Base-by-base conservation (phyloP, 2,329 filamentous ascomycete species). In the Cercospora zeina region DNA sequence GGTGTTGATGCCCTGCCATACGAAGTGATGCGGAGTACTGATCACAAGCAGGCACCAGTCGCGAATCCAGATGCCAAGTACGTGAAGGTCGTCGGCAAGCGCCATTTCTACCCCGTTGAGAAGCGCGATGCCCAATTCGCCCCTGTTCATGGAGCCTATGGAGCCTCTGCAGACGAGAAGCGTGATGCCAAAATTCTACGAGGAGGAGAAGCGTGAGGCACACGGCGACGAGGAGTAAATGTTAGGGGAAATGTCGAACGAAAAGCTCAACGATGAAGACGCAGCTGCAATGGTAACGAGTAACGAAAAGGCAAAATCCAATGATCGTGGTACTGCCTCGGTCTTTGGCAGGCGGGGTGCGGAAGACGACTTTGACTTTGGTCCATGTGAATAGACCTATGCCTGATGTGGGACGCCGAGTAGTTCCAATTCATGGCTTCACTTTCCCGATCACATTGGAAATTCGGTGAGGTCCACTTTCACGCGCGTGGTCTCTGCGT, bases 61-160 rank as follows among this genome's bases (percentile, higher is more conserved):
- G 37, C 55, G 21, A 42, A 58, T 21, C 39, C 55, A 47, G 21
- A 49, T 21, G 36, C 55, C n/a, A 42, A 47, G 24, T 58, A 58
- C 55, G 45, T 47, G 39, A 58, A 58, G 55, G 27, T 58, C 30
- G 55, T 58, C 8, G 55, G 55, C 55, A 58, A 58, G 30, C 55
- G 55, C 39, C 55, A 58, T 14, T 58, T 58, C 42, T 58, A 58
- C 27, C 55, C 55, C 16, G 55, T 58, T 14, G 37, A 58, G 55
- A 58, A 58, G 39, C 21, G 55, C 6, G 54, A 56, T 13, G 54
- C 54, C 19, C 55, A 58, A 13, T 58, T 58, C 55, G 49, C 49
- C 27, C 55, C 55, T 0, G 55, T 58, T 1, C n/a, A n/a, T n/a
- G n/a, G n/a, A n/a, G n/a, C n/a, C n/a, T 50, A 58, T 3, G 39